phyloP scores from a whole-genome alignment of 2,329 filamentous ascomycete species.

The Thielaviopsis punctulata region DNA sequence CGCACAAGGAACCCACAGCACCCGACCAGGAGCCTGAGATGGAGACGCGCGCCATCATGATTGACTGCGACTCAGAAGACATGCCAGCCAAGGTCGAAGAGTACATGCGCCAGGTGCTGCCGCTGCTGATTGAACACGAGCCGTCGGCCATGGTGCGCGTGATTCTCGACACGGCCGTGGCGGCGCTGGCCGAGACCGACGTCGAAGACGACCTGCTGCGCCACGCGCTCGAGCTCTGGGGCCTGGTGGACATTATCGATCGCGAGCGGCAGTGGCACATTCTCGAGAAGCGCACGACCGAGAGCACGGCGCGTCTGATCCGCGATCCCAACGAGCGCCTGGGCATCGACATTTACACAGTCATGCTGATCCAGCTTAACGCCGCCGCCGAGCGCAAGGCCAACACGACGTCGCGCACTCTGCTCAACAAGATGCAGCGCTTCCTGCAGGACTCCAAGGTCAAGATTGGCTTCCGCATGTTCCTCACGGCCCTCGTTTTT shows the following conservation, averaged over 20 bases:
- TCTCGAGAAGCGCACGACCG: constrained; percentile 27
- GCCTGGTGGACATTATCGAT: constrained; percentile 47
- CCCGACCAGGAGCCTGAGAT: constrained; percentile 19
- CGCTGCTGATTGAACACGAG: constrained; percentile 40
- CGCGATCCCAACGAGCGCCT: constrained; percentile 30
- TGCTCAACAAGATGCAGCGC: constrained; percentile 44
- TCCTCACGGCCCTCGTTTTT: constrained; percentile 43
- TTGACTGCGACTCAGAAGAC: constrained; percentile 44
- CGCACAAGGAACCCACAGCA: constrained; percentile 18
- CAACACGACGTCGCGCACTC: constrained; percentile 36
- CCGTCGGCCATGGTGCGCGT: constrained; percentile 42
- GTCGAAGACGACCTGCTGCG: constrained; percentile 37
- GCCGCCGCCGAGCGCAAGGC: constrained; percentile 48
- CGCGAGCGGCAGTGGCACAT: constrained; percentile 45
- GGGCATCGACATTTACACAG: constrained; percentile 40
- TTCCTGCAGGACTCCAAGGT: constrained; percentile 43
- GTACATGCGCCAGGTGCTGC: constrained; percentile 42
- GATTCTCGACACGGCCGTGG: constrained; percentile 35
- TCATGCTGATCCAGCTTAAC: constrained; percentile 46
- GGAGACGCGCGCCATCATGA: constrained; percentile 30
- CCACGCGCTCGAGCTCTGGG: constrained; percentile 46
- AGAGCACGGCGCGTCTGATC: constrained; percentile 28
- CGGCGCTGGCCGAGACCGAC: constrained; percentile 27
- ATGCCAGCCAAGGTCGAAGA: constrained; percentile 39
- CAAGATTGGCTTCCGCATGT: constrained; percentile 42